phyloP scores from a whole-genome alignment of 23 red algal genomes.

The Gracilaria gracilis region DNA sequence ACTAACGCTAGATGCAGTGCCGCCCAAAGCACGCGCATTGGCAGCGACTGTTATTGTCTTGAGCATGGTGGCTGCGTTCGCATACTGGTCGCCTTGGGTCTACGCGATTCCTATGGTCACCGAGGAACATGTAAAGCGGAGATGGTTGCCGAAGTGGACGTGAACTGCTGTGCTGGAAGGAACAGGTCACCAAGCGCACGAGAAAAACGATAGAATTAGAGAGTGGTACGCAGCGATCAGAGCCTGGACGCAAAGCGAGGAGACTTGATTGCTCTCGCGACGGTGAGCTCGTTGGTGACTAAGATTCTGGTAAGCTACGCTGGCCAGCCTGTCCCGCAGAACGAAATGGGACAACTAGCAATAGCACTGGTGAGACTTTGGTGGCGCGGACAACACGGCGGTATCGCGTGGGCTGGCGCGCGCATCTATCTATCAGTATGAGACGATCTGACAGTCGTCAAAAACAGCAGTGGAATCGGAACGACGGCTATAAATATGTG shows the following conservation, averaged over 20 bases:
- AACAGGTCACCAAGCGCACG: neutral
- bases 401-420: neutral
- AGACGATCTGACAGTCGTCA: neutral
- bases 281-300: neutral
- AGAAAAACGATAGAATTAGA: no score
- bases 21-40: conserved; percentile 5
- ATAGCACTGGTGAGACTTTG: neutral
- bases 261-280: no score
- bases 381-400: neutral
- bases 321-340: no score
- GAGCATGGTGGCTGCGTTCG: conserved; percentile 58
- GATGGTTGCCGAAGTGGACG: conserved; percentile 81
- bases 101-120: conserved; percentile 75
- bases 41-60: conserved; percentile 24
- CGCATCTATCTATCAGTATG: neutral
- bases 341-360: no score
- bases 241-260: no score
- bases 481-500: neutral
- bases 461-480: neutral
- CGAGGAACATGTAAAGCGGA: conserved; percentile 67
- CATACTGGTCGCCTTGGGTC: conserved; percentile 95
- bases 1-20: conserved; percentile 70
- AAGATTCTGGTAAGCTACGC: neutral
- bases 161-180: neutral
- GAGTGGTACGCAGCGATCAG: no score